Conservation (phyloP, 345 rosid genomes). For the Stellera chamaejasme region DNA sequence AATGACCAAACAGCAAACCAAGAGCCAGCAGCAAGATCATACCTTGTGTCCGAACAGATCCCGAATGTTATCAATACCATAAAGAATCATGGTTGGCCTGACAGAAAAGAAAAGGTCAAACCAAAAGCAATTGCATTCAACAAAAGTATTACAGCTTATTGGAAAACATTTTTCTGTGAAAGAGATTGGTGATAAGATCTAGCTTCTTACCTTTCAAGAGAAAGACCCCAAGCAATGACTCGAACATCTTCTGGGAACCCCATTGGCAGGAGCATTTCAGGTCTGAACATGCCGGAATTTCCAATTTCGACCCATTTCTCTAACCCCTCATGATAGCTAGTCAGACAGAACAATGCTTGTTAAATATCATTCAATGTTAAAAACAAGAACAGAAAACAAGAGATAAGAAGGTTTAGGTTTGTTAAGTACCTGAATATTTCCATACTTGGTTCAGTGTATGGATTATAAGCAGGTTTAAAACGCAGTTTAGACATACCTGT, state of each 20-base stretch:
- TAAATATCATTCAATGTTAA: conserved; percentile 1
- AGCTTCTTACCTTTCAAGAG: conserved; percentile 77
- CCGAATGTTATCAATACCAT: conserved; percentile 67
- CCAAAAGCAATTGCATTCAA: not conserved
- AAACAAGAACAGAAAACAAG: not conserved
- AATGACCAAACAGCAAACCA: not conserved
- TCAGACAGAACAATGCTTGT: not conserved
- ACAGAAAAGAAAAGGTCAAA: not conserved
- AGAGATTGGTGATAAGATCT: not conserved
- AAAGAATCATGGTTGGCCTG: conserved; percentile 93
- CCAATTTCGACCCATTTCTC: conserved; percentile 93
- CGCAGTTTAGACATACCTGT: conserved; percentile 82
- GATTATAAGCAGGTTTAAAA: conserved; percentile 96
- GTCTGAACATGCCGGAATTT: conserved; percentile 94
- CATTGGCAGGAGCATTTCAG: conserved; percentile 94
- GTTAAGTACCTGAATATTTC: conserved; percentile 72
- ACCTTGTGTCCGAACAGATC: conserved; percentile 99
- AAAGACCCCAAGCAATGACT: conserved; percentile 95
- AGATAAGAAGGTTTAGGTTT: no score
- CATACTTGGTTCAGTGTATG: conserved; percentile 98
- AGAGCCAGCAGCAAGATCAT: conserved; percentile 9
- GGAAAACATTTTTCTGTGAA: not conserved
- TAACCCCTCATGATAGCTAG: conserved; percentile 79
- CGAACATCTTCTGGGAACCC: conserved; percentile 87
- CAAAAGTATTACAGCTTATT: not conserved